These are phyloP conservation scores for Aspergillus saccharolyticus DNA, from an alignment of 495 filamentous ascomycete genomes.

Conservation along the genomic window DNA sequence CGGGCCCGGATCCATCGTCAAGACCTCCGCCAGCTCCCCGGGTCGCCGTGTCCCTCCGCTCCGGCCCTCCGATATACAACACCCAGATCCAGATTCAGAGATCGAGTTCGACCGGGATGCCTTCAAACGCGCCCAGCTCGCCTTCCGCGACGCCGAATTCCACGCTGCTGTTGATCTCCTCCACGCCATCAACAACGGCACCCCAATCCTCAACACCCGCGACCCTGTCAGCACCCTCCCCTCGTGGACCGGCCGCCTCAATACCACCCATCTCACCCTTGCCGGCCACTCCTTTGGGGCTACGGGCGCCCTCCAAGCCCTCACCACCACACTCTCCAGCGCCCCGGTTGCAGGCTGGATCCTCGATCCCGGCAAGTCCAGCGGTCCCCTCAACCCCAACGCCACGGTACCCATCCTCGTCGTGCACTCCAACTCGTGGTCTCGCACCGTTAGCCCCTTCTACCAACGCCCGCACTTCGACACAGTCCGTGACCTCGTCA, in stretches of 20 bases:
- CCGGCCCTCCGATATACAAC: slow-evolving; percentile 4
- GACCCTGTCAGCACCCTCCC: slow-evolving; percentile 4
- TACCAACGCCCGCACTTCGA: slow-evolving; percentile 9
- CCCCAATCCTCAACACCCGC: slow-evolving; percentile 1
- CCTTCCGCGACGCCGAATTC: slow-evolving; percentile 5
- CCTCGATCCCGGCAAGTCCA: slow-evolving; percentile 7
- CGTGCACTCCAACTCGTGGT: slow-evolving; percentile 9
- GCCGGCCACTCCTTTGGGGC: slow-evolving; percentile 7
- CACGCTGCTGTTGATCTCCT: slow-evolving; percentile 3
- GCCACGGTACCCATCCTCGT: slow-evolving; percentile 5
- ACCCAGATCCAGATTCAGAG: neutral
- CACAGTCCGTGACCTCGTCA: slow-evolving; percentile 5
- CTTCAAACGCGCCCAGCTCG: slow-evolving; percentile 6
- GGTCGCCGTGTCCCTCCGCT: neutral
- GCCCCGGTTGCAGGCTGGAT: neutral
- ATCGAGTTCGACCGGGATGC: neutral
- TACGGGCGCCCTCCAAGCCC: slow-evolving; percentile 5
- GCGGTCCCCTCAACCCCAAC: slow-evolving; percentile 8
- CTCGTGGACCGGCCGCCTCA: slow-evolving; percentile 1
- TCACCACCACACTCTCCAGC: neutral
- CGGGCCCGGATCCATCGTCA: slow-evolving; percentile 4
- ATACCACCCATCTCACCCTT: slow-evolving; percentile 1
- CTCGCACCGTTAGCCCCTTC: slow-evolving; percentile 6
- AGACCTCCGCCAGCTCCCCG: slow-evolving; percentile 1
- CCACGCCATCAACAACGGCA: slow-evolving; percentile 1